phyloP scores from a whole-genome alignment of 768 basidiomycete species.

The Lentinula detonsa region DNA sequence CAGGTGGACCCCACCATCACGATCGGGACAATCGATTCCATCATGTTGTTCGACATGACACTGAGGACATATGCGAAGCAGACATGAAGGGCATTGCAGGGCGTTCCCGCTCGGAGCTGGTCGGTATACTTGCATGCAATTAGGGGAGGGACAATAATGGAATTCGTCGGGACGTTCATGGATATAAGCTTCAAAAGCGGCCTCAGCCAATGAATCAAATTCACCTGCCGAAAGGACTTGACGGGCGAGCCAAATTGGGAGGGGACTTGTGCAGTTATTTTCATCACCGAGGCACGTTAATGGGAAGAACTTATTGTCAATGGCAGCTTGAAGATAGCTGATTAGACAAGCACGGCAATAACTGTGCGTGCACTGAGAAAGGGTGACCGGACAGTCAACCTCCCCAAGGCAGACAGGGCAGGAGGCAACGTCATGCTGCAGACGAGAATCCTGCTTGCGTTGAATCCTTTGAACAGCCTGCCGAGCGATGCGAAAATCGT shows the following conservation, averaged over 20 bases:
- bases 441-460: constrained; percentile 19
- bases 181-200: constrained; percentile 58
- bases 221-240: constrained; percentile 43
- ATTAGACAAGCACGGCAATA: constrained; percentile 64
- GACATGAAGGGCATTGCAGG: constrained; percentile 68
- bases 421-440: constrained; percentile 14
- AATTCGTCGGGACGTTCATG: constrained; percentile 57
- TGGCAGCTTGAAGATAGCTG: constrained; percentile 51
- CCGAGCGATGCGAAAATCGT: constrained; percentile 35
- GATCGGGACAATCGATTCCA: constrained; percentile 57
- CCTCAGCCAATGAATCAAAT: constrained; percentile 48
- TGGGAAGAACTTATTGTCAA: constrained; percentile 59
- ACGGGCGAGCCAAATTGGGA: constrained; percentile 49
- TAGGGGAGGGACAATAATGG: constrained; percentile 72
- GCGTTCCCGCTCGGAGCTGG: constrained; percentile 39
- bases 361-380: constrained; percentile 54
- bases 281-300: constrained; percentile 63
- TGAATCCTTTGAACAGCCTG: constrained; percentile 27
- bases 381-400: constrained; percentile 40
- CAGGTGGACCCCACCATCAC: constrained; percentile 44
- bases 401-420: constrained; percentile 74
- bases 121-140: constrained; percentile 73
- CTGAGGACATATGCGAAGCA: constrained; percentile 58
- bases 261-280: constrained; percentile 46
- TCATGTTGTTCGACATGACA: constrained; percentile 62